These are phyloP conservation scores for Aspergillus ostianus DNA, from an alignment of 495 filamentous ascomycete genomes.

Conservation along the genomic window DNA sequence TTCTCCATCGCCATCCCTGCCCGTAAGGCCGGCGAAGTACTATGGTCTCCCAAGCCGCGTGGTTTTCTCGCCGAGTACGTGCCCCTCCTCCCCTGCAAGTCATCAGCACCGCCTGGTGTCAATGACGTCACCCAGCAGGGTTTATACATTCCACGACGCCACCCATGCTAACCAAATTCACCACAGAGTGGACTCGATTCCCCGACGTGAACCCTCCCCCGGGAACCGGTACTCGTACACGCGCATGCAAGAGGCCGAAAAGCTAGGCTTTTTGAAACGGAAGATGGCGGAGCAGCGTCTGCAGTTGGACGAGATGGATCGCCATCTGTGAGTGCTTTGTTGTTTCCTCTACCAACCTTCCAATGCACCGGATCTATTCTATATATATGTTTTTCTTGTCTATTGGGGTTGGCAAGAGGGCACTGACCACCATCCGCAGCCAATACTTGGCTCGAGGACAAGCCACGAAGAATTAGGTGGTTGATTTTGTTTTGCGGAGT, in stretches of 20 bases:
- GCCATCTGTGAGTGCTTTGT: constrained; percentile 63
- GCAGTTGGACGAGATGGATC: constrained; percentile 73
- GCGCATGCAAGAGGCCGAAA: constrained; percentile 1
- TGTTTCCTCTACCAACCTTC: neutral
- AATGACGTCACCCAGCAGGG: neutral
- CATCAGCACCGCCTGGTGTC: neutral
- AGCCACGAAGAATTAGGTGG: neutral
- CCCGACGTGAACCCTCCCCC: neutral
- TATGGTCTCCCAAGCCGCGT: constrained; percentile 47
- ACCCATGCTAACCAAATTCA: neutral
- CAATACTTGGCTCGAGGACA: neutral
- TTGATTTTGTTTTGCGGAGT: neutral
- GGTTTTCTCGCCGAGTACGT: constrained; percentile 43
- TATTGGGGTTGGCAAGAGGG: neutral
- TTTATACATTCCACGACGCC: neutral
- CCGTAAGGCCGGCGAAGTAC: constrained; percentile 63
- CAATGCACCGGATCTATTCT: neutral
- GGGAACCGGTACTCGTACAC: neutral
- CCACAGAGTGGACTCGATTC: neutral
- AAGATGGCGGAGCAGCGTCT: constrained; percentile 37
- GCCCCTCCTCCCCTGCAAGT: neutral
- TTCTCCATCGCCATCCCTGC: constrained; percentile 57
- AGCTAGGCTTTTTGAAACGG: neutral
- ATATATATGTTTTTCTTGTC: neutral
- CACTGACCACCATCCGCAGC: neutral